Evolutionary conservation across 192 early-diverging fungal genomes (phyloP).

Genomic region (Backusella liffmaniae): DNA sequence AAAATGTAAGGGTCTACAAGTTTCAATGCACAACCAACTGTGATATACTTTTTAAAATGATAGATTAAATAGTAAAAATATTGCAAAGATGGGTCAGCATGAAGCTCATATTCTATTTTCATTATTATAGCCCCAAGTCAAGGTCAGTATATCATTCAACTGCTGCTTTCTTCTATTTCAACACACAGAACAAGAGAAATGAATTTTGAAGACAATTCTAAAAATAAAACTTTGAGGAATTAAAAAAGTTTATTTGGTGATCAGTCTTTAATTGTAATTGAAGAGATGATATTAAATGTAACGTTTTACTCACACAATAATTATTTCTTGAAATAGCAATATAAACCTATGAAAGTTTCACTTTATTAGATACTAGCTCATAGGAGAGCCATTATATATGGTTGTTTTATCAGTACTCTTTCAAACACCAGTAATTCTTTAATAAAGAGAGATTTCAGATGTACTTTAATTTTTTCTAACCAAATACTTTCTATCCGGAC

Average conservation of each 20-base stretch:
- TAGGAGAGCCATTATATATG: neutral
- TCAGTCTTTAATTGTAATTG: neutral
- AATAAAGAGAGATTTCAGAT: no score
- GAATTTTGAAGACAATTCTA: neutral
- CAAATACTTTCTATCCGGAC: no score
- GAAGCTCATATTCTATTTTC: no score
- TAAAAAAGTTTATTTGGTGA: neutral
- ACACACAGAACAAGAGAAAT: neutral
- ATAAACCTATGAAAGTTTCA: neutral
- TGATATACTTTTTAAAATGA: neutral
- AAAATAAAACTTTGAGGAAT: neutral
- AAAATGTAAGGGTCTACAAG: neutral
- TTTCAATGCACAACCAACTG: neutral
- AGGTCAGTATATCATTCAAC: no score
- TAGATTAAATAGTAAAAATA: no score
- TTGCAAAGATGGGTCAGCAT: no score
- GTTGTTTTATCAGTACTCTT: no score
- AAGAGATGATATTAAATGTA: neutral
- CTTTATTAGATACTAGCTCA: neutral
- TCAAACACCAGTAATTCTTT: no score
- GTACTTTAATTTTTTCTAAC: no score
- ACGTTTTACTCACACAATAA: neutral
- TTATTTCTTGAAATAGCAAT: neutral
- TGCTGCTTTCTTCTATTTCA: no score
- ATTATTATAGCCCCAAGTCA: no score